These are phyloP conservation scores for Boletus insuetus DNA, from an alignment of 768 basidiomycete species.

Conservation along the genomic window DNA sequence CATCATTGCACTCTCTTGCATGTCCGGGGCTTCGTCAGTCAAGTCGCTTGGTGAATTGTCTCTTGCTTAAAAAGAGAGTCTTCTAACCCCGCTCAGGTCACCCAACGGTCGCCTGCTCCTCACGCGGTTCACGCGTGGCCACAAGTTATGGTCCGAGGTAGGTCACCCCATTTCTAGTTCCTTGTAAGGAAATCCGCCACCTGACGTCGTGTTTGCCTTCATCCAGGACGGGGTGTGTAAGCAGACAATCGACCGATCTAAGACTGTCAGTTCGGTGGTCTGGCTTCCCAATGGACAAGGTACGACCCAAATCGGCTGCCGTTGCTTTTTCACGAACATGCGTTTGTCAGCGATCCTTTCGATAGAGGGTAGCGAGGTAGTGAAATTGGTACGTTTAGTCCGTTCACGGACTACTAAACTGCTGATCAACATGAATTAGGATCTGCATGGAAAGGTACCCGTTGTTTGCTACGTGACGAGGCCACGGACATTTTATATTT, in stretches of 20 bases:
- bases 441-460: slow-evolving; percentile 39
- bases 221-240: slow-evolving; percentile 47
- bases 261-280: slow-evolving; percentile 43
- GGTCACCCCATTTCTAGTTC: not conserved
- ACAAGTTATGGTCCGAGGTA: slow-evolving; percentile 55
- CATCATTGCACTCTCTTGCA: slow-evolving; percentile 47
- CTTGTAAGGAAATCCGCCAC: too few relatives aligned
- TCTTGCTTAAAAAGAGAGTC: not conserved
- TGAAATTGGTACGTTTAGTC: slow-evolving; percentile 38
- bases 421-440: slow-evolving; percentile 27
- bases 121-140: slow-evolving; percentile 45
- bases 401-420: not conserved
- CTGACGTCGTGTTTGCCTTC: not conserved
- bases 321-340: not conserved
- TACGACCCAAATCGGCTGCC: slow-evolving; percentile 10
- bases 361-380: slow-evolving; percentile 46
- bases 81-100: slow-evolving; percentile 33
- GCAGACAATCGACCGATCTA: slow-evolving; percentile 46
- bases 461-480: not conserved
- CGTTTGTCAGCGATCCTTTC: slow-evolving; percentile 42
- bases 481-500: not conserved
- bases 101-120: slow-evolving; percentile 44
- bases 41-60: slow-evolving; percentile 46
- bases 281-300: slow-evolving; percentile 51
- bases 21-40: slow-evolving; percentile 49